Conservation (phyloP, 169 alveolate species). For the Plasmodium gaboni region DNA sequence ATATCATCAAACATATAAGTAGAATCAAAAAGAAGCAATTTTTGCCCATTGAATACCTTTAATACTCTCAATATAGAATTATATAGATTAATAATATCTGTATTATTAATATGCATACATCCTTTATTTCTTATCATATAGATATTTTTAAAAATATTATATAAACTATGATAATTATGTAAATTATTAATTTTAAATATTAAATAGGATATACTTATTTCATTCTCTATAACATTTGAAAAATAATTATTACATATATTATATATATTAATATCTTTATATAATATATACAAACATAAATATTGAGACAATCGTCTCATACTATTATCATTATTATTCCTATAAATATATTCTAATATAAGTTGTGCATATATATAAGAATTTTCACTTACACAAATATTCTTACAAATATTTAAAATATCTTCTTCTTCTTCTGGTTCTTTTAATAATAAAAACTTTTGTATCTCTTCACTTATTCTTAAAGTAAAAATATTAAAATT, state of each 20-base stretch:
- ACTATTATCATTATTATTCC: constrained; percentile 91
- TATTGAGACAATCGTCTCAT: constrained; percentile 92
- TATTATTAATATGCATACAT: constrained; percentile 46
- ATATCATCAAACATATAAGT: constrained; percentile 25
- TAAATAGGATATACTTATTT: constrained; percentile 63
- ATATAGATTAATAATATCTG: constrained; percentile 42
- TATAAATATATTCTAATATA: constrained; percentile 88
- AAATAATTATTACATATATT: constrained; percentile 53
- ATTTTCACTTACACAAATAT: constrained; percentile 90
- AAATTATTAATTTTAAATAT: constrained; percentile 52
- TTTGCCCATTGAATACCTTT: constrained; percentile 48
- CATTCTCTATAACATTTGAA: constrained; percentile 36
- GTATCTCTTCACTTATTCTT: constrained; percentile 90
- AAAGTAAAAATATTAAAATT: constrained; percentile 91
- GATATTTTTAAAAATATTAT: constrained; percentile 57
- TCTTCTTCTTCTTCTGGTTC: constrained; percentile 85
- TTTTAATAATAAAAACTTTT: constrained; percentile 86
- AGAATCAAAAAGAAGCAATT: constrained; percentile 52
- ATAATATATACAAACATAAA: constrained; percentile 67
- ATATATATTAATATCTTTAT: constrained; percentile 56
- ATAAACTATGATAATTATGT: constrained; percentile 29
- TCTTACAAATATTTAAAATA: constrained; percentile 77
- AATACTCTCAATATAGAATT: constrained; percentile 27
- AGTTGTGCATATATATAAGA: constrained; percentile 93
- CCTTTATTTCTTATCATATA: constrained; percentile 72